Evolutionary conservation across 768 basidiomycete species (phyloP), one percentile per base, ranked within the genome.

Genomic region (Lentinula boryana): DNA sequence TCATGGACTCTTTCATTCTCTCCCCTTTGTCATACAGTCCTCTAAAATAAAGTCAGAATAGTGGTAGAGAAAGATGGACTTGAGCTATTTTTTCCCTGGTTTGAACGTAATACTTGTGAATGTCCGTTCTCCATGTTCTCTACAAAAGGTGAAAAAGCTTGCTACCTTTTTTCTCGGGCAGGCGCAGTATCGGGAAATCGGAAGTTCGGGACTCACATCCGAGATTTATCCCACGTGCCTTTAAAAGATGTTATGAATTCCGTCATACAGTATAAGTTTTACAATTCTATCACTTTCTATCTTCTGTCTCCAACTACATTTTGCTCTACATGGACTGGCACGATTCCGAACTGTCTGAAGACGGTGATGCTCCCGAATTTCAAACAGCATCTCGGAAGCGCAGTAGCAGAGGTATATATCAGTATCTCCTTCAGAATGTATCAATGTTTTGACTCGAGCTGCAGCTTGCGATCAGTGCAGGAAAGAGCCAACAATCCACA

Each of bases 1-100:
- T 77, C 15, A 98, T 98, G 96, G 89, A 94, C 71, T 85, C 89
- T 7, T 84, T 87, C 65, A 89, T 99, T 68, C 75, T 98, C 64
- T 74, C 79, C 54, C 89, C 94, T 23, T 78, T 95, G 50, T 76
- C 87, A 31, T 95, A 87, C 76, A 93, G 90, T 71, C 93, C 94
- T 62, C 79, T 96, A 62, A 91, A 93, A 77, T 93, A 77, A 72
- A 15, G 43, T 48, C 4, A 55, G 46, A 54, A 52, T 43, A 43
- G 12, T 43, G 16, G 41, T 43, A 43, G 41, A n/a, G 16, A 43
- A 13, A 15, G 18, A 21, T 46, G 18, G 2, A 13, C 16, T 43
- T 43, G 41, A 43, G 27, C 16, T 43, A n/a, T 43, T 13, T 18
- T 13, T 16, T 41, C 40, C 40, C n/a, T n/a, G n/a, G 35, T 36